These are phyloP conservation scores for Penicillium herquei DNA, from an alignment of 495 filamentous ascomycete species.

Conservation along the genomic window DNA sequence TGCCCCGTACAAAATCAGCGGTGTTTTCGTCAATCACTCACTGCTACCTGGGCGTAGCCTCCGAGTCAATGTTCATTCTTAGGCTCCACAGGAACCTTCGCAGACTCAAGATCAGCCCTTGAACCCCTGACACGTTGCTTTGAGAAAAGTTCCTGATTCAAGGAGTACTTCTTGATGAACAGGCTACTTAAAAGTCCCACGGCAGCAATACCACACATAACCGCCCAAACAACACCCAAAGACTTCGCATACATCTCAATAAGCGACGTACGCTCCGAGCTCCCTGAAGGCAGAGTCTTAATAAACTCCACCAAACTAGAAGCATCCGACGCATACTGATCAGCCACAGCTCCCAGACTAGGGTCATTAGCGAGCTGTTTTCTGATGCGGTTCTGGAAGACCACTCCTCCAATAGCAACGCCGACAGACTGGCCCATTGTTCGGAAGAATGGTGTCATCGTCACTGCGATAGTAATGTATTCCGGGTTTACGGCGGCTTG, in stretches of 20 bases:
- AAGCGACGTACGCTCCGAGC: slow-evolving; percentile 3
- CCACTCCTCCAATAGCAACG: slow-evolving; percentile 57
- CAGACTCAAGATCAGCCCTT: not conserved
- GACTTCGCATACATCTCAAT: slow-evolving; percentile 9
- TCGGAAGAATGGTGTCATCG: slow-evolving; percentile 60
- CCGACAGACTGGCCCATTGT: slow-evolving; percentile 58
- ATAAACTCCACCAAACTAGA: slow-evolving; percentile 31
- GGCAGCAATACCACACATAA: slow-evolving; percentile 12
- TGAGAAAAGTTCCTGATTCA: slow-evolving; percentile 6
- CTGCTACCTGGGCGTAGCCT: no score
- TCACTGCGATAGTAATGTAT: slow-evolving; percentile 46
- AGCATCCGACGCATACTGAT: slow-evolving; percentile 9
- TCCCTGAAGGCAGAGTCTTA: slow-evolving; percentile 18
- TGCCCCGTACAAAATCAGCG: no score
- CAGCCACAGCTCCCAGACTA: slow-evolving; percentile 2
- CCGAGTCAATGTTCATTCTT: no score
- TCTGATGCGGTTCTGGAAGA: slow-evolving; percentile 50
- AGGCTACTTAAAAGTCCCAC: slow-evolving; percentile 6
- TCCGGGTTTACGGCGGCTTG: slow-evolving; percentile 49
- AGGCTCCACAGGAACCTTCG: no score
- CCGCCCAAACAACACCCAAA: slow-evolving; percentile 9
- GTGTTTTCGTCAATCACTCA: no score
- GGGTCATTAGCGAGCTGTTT: slow-evolving; percentile 6
- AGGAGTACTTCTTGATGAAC: slow-evolving; percentile 8
- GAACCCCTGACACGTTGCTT: slow-evolving; percentile 3